Evolutionary conservation across 2,329 filamentous ascomycete species (phyloP).

Genomic region (Penicillium hesseltinei): DNA sequence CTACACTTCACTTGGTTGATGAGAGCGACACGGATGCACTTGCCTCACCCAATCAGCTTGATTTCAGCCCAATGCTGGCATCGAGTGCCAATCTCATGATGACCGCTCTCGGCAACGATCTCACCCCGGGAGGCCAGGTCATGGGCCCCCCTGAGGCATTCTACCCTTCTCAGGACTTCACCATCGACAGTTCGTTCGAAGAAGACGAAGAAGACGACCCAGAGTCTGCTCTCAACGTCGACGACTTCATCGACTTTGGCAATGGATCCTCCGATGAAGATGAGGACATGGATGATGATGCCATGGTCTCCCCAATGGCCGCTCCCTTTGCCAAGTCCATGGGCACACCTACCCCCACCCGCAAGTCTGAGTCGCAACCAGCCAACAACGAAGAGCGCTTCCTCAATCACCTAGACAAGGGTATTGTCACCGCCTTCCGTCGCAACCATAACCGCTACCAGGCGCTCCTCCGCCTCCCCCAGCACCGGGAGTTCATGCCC

Average conservation of each 20-base stretch:
- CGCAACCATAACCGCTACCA: conserved; percentile 54
- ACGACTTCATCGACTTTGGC: conserved; percentile 71
- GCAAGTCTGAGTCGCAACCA: conserved; percentile 30
- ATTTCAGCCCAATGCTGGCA: conserved; percentile 58
- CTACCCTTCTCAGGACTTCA: conserved; percentile 62
- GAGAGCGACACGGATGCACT: conserved; percentile 48
- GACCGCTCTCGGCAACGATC: conserved; percentile 61
- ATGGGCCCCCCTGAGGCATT: conserved; percentile 74
- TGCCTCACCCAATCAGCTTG: conserved; percentile 36
- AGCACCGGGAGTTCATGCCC: conserved; percentile 46
- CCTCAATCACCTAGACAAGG: conserved; percentile 66
- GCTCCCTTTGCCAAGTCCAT: conserved; percentile 42
- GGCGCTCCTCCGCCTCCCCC: conserved; percentile 48
- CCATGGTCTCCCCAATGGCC: conserved; percentile 45
- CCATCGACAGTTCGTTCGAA: conserved; percentile 59
- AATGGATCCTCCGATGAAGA: conserved; percentile 61
- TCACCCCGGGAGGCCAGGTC: conserved; percentile 57
- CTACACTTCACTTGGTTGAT: conserved; percentile 41
- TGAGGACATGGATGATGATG: conserved; percentile 49
- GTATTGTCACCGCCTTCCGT: conserved; percentile 76
- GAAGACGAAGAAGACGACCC: conserved; percentile 65
- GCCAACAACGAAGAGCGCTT: conserved; percentile 50
- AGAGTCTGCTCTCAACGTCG: conserved; percentile 60
- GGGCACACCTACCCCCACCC: conserved; percentile 39
- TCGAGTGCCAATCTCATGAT: conserved; percentile 76